A percentile compares a stretch with the other conserved stretches of the same genome.
phyloP scores from a whole-genome alignment of 129 eudicot species.

The Arctium minus region DNA sequence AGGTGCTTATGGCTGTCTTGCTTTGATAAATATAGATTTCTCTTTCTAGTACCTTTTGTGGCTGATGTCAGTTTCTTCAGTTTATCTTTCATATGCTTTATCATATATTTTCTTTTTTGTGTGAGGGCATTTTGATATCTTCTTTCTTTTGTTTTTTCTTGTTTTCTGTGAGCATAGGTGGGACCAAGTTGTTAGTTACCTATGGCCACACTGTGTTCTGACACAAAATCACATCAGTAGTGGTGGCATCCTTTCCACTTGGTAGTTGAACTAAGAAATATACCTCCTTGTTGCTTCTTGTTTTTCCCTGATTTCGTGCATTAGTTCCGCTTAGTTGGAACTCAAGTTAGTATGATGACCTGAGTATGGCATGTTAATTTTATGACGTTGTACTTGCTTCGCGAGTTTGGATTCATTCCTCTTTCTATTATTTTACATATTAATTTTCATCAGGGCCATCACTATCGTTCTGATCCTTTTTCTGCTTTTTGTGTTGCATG shows the following conservation, averaged over 20 bases:
- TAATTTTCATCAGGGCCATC: background rate
- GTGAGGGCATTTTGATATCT: background rate
- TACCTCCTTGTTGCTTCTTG: background rate
- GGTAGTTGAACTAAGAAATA: background rate
- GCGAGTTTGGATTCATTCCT: background rate
- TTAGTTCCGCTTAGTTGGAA: background rate
- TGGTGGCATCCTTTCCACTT: background rate
- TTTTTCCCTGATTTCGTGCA: too few relatives aligned
- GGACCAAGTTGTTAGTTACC: background rate
- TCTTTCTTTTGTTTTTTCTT: background rate
- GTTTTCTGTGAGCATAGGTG: background rate
- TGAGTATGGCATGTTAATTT: background rate
- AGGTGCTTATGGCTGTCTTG: slow-evolving; percentile 46
- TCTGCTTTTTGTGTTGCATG: slow-evolving; percentile 8
- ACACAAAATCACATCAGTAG: background rate
- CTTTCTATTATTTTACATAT: background rate
- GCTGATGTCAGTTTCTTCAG: slow-evolving; percentile 2
- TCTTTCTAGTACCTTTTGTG: slow-evolving; percentile 9
- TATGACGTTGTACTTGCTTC: background rate
- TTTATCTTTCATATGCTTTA: background rate
- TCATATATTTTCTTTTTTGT: background rate
- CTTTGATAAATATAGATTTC: background rate
- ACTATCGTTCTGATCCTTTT: slow-evolving; percentile 13
- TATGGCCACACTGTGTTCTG: background rate
- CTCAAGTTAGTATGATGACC: background rate